Evolutionary conservation across 2,329 filamentous ascomycete species (phyloP).

Genomic region (Botrytis fabae): DNA sequence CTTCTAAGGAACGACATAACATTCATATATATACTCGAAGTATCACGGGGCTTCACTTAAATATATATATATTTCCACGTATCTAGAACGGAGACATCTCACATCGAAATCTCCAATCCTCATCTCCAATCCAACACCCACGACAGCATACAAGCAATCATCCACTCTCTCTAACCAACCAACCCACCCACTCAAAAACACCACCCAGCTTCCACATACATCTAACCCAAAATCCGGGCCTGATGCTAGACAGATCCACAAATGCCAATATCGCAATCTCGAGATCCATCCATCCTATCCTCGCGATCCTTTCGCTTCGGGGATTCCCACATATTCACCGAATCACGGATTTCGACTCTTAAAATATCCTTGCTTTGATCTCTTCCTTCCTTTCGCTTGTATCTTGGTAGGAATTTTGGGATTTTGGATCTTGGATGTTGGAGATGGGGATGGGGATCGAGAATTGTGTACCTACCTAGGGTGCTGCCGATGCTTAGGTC

Average conservation of each 20-base stretch:
- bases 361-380: background rate
- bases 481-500: background rate
- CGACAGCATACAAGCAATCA: background rate
- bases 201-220: background rate
- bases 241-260: background rate
- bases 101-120: background rate
- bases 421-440: background rate
- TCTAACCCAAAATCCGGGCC: background rate
- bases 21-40: background rate
- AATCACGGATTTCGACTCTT: background rate
- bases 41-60: background rate
- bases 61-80: background rate
- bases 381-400: background rate
- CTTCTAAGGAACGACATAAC: background rate
- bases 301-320: slow-evolving; percentile 1
- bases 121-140: background rate
- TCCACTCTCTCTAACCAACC: background rate
- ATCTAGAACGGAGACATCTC: background rate
- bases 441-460: background rate
- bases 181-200: background rate
- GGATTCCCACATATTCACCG: background rate
- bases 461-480: background rate
- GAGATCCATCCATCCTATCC: background rate
- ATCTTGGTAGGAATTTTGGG: background rate
- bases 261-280: background rate